A percentile compares a stretch with the other conserved stretches of the same genome.
Evolutionary conservation across 495 filamentous ascomycete genomes (phyloP).

Genomic region (Trichodelitschia bisporula): DNA sequence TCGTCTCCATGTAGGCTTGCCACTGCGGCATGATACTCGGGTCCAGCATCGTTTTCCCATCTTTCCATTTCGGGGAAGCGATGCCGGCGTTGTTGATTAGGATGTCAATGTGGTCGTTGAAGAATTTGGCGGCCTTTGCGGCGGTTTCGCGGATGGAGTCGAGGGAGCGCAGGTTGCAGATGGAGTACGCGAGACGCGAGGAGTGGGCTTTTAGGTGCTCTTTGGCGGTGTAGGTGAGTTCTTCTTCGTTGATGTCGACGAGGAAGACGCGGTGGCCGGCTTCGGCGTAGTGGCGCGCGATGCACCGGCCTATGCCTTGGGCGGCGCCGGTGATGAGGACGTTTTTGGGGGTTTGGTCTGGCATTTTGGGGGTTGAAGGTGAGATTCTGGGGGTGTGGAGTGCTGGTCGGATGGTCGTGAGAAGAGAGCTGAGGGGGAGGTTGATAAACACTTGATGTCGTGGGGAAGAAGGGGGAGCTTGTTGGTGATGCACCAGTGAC

Average conservation of each 20-base stretch:
- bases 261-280: constrained; percentile 12
- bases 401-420: too few species aligned
- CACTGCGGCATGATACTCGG: constrained; percentile 11
- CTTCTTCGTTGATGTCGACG: constrained; percentile 13
- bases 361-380: constrained; percentile 1
- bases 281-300: constrained; percentile 10
- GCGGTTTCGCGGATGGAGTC: constrained; percentile 9
- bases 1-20: constrained; percentile 16
- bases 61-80: constrained; percentile 10
- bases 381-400: too few species aligned
- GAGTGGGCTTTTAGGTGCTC: constrained; percentile 6
- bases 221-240: constrained; percentile 10
- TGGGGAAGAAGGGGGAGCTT: too few species aligned
- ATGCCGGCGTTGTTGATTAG: constrained; percentile 14
- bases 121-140: constrained; percentile 9
- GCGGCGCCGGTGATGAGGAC: constrained; percentile 13
- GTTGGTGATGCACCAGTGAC: too few species aligned
- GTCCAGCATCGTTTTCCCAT: constrained; percentile 10
- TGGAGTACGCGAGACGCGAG: constrained; percentile 3
- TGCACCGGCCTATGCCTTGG: constrained; percentile 13
- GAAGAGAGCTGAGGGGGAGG: too few species aligned
- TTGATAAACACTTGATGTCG: too few species aligned
- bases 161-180: constrained; percentile 14
- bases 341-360: constrained; percentile 5
- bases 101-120: constrained; percentile 12